Evolutionary conservation across 1,284 basidiomycete genomes (phyloP), one percentile per base, ranked within the genome.

Genomic region (Mycena sp.): DNA sequence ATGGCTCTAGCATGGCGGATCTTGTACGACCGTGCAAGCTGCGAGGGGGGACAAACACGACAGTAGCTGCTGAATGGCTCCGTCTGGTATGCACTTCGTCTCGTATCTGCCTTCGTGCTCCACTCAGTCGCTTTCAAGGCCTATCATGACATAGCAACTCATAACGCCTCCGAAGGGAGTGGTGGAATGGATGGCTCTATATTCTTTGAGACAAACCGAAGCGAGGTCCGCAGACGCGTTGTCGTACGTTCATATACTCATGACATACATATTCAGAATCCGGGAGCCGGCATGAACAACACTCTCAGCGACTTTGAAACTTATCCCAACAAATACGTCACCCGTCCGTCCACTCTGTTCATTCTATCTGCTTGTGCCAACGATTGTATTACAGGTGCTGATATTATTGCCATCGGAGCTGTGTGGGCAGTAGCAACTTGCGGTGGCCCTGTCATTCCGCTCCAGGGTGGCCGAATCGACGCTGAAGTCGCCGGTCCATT

Each of bases 31-130:
- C 81, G 12, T 82, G 81, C 67, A 73, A 76, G 63, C 76, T 75
- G 52, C 75, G 81, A 21, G 67, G 74, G 26, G 74, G 73, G 26
- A 79, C 76, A 28, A 72, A 76, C 21, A 74, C 77, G 19, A 80
- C 80, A 14, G 73, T 82, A 35, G 71, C 76, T 25, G 81, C 80
- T 16, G 80, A 82, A 73, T 82, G 81, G 81, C 70, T 81, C 28
- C 80, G 81, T 35, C 78, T 81, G 56, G 81, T 81, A 64, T 29
- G 78, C 28, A 1, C 32, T 40, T 6, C 28, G n/a, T n/a, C n/a
- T 49, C 28, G 17, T n/a, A 26, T 26, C 11, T 1, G 2, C 30
- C 11, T 29, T 6, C 23, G 14, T 5, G n/a, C 3, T 29, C 3
- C 2, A 4, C 53, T 52, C 35, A 46, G 30, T 40, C 23, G 26